Evolutionary conservation across 23 red algal genomes (phyloP), one percentile per base, ranked within the genome.

Genomic region (Gracilariopsis chorda): DNA sequence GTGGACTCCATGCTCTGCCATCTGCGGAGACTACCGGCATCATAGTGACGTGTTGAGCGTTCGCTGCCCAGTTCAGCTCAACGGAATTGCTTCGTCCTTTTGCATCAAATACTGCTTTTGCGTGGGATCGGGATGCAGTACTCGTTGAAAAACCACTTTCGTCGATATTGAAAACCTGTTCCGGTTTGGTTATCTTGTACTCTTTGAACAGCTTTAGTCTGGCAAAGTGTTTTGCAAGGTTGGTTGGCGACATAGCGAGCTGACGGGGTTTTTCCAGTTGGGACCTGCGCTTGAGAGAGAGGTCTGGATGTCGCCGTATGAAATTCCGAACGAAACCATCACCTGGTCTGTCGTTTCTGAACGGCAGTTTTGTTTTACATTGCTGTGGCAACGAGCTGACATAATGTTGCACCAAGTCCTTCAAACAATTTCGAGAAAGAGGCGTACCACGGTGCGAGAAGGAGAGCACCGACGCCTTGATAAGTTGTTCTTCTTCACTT

Each of bases 121-220:
- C 14, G 2, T 51, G 2, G 7, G 48, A 48, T 82, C 77, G 27
- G 12, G 52, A 57, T 4, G 49, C 47, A 19, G 16, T 82, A 2
- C 52, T 17, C 2, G 77, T 57, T 37, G 77, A 82, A 39, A 82
- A 77, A 33, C 77, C 77, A n/a, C 49, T 60, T 39, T 59, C 77
- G 43, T 82, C 77, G 21, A 82, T 40, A 37, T 82, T 82, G 51
- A 82, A 82, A 36, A 57, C 27, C n/a, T 82, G 77, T 2, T 57
- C 48, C 2, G 49, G 25, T 14, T 10, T 59, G 14, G 48, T 8
- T 8, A 60, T 61, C 34, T 60, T 17, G 27, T 33, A 82, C 41
- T 82, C 77, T 32, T 32, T 32, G 53, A 39, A 82, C 3, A 82
- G 33, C 55, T 82, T n/a, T 14, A 82, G 51, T 17, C 49, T 47